Conservation (phyloP, 805 yeast genomes). For the Nakazawaea ambrosiae region DNA sequence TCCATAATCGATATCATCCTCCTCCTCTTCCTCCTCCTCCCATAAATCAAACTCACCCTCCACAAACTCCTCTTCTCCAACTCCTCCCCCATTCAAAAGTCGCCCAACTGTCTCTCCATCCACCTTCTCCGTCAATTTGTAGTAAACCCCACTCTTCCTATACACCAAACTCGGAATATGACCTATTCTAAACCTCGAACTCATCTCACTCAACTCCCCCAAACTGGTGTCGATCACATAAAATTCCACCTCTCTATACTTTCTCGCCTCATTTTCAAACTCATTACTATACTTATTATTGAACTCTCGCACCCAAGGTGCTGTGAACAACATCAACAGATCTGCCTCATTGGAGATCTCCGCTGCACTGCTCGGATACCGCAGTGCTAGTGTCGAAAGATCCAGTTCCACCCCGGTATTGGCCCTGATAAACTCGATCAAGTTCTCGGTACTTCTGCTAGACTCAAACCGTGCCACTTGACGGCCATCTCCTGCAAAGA, state of each 20-base stretch:
- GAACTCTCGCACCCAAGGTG: slow-evolving; percentile 30
- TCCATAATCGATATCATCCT: slow-evolving; percentile 11
- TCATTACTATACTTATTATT: slow-evolving; percentile 23
- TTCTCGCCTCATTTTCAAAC: slow-evolving; percentile 23
- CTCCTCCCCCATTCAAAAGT: slow-evolving; percentile 24
- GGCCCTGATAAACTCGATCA: slow-evolving; percentile 24
- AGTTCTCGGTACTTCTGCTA: slow-evolving; percentile 23
- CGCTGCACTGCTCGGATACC: neutral
- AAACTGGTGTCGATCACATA: slow-evolving; percentile 26
- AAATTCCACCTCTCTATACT: slow-evolving; percentile 19
- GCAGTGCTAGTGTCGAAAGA: slow-evolving; percentile 21
- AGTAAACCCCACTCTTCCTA: neutral
- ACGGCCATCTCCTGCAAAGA: slow-evolving; percentile 29
- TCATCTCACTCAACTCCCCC: slow-evolving; percentile 22
- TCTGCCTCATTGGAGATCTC: slow-evolving; percentile 14
- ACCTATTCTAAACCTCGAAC: slow-evolving; percentile 17
- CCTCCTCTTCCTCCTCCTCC: slow-evolving; percentile 19
- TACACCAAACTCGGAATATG: slow-evolving; percentile 12
- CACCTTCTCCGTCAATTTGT: slow-evolving; percentile 14
- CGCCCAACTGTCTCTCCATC: slow-evolving; percentile 20
- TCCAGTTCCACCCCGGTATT: slow-evolving; percentile 27
- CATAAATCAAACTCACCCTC: slow-evolving; percentile 9
- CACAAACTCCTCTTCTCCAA: slow-evolving; percentile 19
- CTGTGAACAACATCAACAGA: slow-evolving; percentile 25
- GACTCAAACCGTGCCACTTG: slow-evolving; percentile 29